These are phyloP conservation scores for Pseudogymnoascus sp. DNA, from an alignment of 2,329 filamentous ascomycete genomes.

Conservation along the genomic window DNA sequence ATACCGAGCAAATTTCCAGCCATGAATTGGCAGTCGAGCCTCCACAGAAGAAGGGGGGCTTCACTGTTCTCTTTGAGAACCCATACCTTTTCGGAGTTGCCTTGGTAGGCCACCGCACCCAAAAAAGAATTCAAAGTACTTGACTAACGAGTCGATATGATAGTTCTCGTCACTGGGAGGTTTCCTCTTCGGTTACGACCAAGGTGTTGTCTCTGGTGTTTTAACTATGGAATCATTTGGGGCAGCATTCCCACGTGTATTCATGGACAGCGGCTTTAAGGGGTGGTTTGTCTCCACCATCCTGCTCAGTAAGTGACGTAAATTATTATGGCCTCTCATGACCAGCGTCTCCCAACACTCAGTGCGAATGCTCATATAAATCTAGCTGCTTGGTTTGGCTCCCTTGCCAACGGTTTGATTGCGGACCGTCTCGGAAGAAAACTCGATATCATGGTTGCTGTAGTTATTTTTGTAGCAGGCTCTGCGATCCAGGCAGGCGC, in stretches of 20 bases:
- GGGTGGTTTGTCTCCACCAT: conserved; percentile 45
- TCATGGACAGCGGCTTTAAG: conserved; percentile 37
- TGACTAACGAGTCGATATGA: not conserved
- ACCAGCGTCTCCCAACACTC: not conserved
- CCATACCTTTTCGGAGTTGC: conserved; percentile 33
- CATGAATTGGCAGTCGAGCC: not conserved
- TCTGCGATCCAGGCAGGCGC: conserved; percentile 28
- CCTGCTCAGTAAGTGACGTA: conserved; percentile 30
- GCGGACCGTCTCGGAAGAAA: conserved; percentile 27
- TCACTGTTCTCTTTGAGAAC: conserved; percentile 20
- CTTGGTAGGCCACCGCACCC: conserved; percentile 22
- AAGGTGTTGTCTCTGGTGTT: conserved; percentile 39
- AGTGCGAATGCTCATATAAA: not conserved
- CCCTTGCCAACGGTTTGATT: conserved; percentile 33
- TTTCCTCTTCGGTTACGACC: conserved; percentile 40
- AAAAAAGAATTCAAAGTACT: not conserved
- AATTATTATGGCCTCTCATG: not conserved
- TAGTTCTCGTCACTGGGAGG: conserved; percentile 36
- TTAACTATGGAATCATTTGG: conserved; percentile 38
- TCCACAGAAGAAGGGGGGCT: not conserved
- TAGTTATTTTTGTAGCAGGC: conserved; percentile 25
- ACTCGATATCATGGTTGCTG: conserved; percentile 25
- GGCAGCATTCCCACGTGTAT: conserved; percentile 32
- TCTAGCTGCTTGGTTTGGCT: conserved; percentile 40
- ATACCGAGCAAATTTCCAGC: not conserved